Base-by-base conservation (phyloP, 441 rosid genomes). In the Brassica hybrid region DNA sequence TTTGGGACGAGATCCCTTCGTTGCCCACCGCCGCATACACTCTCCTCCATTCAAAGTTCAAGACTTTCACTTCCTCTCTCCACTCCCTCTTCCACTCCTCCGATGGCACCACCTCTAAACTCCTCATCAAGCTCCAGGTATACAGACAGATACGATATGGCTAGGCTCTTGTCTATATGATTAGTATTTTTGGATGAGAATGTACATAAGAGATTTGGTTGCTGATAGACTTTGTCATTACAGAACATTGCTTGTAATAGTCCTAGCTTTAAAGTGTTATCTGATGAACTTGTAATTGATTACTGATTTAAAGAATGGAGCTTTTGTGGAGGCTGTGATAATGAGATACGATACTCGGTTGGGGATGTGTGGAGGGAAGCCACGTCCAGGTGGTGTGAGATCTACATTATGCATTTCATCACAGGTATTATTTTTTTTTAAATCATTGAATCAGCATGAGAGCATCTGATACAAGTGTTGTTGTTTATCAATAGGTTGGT, bases 251-350 rank as follows among this genome's bases (percentile, higher is more conserved):
- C 17, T 48, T 48, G 56, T 48, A 48, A 6, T 48, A 48, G 2
- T 48, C 18, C 18, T 48, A 1, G 14, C 17, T 48, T 48, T 13
- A 13, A 1, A 13, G 54, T 45, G 65, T 59, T 17, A 41, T 63
- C 62, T 75, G 41, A 30, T 52, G 17, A 19, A 59, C 68, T 70
- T 8, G 6, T 58, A 18, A 16, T 16, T 0, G 41, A 62, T 59
- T 76, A 27, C 60, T 82, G 74, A 11, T 76, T 43, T 60, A 32
- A 69, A 89, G 96, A 91, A 82, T 79, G 93, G 93, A 76, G 90
- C 92, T 68, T 89, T 85, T 72, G 94, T 96, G 85, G 97, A 96
- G 81, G 93, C 99, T 71, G 99, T 96, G 81, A 86, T 96, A 41
- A 96, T 96, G 99, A 81, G 89, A 79, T 96, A 93, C 12, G 97